phyloP scores from a whole-genome alignment of 2,329 filamentous ascomycete species.

The Alternaria sp. region DNA sequence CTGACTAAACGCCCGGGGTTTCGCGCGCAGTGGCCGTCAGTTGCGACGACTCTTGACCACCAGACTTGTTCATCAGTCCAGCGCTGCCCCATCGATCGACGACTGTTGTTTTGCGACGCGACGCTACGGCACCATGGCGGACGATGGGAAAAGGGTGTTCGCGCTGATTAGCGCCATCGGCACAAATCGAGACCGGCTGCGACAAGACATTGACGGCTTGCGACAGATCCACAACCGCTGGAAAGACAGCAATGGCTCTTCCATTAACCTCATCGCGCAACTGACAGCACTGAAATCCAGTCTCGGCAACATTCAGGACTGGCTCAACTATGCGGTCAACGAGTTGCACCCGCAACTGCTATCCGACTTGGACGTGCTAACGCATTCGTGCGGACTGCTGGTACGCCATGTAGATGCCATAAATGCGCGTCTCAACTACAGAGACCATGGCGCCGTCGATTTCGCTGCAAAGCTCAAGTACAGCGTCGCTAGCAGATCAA shows the following conservation, averaged over 20 bases:
- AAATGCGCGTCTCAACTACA: slow-evolving; percentile 38
- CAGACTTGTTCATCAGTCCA: slow-evolving; percentile 11
- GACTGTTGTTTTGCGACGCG: slow-evolving; percentile 30
- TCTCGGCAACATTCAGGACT: slow-evolving; percentile 47
- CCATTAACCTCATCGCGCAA: slow-evolving; percentile 51
- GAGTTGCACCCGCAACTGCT: slow-evolving; percentile 50
- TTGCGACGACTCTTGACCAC: slow-evolving; percentile 9
- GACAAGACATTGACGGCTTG: slow-evolving; percentile 44
- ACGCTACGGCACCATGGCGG: slow-evolving; percentile 26
- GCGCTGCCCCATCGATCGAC: slow-evolving; percentile 10
- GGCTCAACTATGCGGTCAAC: slow-evolving; percentile 46
- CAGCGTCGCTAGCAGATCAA: slow-evolving; percentile 40
- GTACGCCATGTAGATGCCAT: slow-evolving; percentile 42
- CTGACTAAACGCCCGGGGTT: slow-evolving; percentile 8
- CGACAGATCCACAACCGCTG: slow-evolving; percentile 49
- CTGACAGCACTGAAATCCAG: slow-evolving; percentile 47
- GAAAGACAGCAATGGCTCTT: slow-evolving; percentile 41
- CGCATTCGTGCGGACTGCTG: slow-evolving; percentile 43
- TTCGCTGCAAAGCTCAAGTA: slow-evolving; percentile 48
- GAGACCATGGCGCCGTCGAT: slow-evolving; percentile 44
- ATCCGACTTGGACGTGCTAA: slow-evolving; percentile 45
- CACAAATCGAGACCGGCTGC: slow-evolving; percentile 43
- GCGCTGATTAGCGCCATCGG: slow-evolving; percentile 41
- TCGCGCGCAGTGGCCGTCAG: slow-evolving; percentile 13
- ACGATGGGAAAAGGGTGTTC: slow-evolving; percentile 43